phyloP scores from a whole-genome alignment of 495 filamentous ascomycete genomes.

The Aspergillus wentii region DNA sequence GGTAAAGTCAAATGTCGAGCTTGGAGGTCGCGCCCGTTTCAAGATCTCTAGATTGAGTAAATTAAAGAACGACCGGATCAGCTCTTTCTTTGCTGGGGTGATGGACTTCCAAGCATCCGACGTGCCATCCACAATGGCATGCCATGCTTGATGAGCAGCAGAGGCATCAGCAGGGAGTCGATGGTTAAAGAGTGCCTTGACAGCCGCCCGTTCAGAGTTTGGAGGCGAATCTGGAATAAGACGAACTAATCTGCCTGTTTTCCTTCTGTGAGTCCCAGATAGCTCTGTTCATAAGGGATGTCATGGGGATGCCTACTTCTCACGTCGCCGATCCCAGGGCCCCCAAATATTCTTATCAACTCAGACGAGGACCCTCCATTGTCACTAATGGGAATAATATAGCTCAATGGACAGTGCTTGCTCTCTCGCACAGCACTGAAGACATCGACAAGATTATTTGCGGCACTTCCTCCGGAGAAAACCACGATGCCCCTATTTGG shows the following conservation, averaged over 20 bases:
- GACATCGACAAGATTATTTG: conserved; percentile 90
- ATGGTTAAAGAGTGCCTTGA: conserved; percentile 81
- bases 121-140: conserved; percentile 80
- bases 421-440: conserved; percentile 71
- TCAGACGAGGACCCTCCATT: conserved; percentile 93
- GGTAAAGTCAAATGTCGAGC: conserved; percentile 80
- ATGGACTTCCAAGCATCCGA: conserved; percentile 71
- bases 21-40: conserved; percentile 72
- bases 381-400: conserved; percentile 91
- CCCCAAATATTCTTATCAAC: conserved; percentile 87
- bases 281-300: neutral
- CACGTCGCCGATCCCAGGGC: conserved; percentile 88
- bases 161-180: conserved; percentile 56
- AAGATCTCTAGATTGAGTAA: conserved; percentile 85
- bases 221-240: conserved; percentile 68
- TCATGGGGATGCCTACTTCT: conserved; percentile 58
- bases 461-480: conserved; percentile 85
- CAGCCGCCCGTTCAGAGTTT: conserved; percentile 61
- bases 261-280: neutral
- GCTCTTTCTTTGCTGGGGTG: conserved; percentile 78
- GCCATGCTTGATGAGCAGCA: conserved; percentile 60
- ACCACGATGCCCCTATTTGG: conserved; percentile 64
- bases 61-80: conserved; percentile 88
- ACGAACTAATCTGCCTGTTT: conserved; percentile 76
- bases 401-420: conserved; percentile 65